These are phyloP conservation scores for Thelonectria blattea DNA, from an alignment of 2,329 filamentous ascomycete genomes.

Conservation along the genomic window DNA sequence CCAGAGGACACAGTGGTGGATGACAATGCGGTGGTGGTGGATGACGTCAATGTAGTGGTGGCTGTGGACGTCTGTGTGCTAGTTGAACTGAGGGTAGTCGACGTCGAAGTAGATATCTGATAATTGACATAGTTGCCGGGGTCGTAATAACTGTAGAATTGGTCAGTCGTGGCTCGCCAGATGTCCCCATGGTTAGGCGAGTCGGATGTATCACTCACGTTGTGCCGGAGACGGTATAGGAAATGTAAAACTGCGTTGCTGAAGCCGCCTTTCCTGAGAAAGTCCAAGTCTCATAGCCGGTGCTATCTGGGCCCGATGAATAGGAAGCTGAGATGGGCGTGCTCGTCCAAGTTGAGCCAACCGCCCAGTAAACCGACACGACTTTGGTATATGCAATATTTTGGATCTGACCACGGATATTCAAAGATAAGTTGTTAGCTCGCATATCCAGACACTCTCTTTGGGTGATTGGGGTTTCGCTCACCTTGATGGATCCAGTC, in stretches of 20 bases:
- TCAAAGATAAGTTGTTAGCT: not conserved
- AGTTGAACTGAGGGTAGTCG: not conserved
- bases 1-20: not conserved
- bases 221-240: constrained; percentile 3
- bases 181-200: not conserved
- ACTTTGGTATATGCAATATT: constrained; percentile 7
- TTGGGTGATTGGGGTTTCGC: not conserved
- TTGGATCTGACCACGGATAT: not conserved
- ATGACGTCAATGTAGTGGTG: not conserved
- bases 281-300: constrained; percentile 5
- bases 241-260: constrained; percentile 3
- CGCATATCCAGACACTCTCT: not conserved
- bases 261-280: constrained; percentile 4
- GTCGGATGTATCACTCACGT: not conserved
- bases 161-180: not conserved
- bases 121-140: constrained; percentile 8
- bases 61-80: not conserved
- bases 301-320: constrained; percentile 1
- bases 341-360: constrained; percentile 2
- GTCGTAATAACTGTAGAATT: not conserved
- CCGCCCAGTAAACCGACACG: constrained; percentile 5
- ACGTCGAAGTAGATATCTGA: not conserved
- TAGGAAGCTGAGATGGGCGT: constrained; percentile 6
- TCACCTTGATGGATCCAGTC: constrained; percentile 5
- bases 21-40: not conserved